Base-by-base conservation (phyloP, 768 basidiomycete species). In the Lentinula edodes region DNA sequence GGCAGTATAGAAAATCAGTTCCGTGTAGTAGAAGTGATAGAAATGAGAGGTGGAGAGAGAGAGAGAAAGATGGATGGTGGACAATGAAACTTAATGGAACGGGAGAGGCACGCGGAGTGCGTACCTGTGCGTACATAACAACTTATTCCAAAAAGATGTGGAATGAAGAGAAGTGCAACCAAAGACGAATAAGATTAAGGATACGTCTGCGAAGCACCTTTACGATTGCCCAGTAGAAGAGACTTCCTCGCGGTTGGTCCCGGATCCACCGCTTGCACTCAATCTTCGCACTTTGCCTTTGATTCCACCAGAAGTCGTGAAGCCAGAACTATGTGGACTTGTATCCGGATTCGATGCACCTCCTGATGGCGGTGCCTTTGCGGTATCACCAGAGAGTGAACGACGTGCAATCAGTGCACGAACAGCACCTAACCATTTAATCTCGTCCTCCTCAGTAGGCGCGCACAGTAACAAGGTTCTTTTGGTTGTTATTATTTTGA, bases 401-500 rank as follows among this genome's bases (percentile, higher is more conserved):
- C 92, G 78, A 58, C 91, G 80, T 18, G 90, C 89, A 64, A 98
- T 89, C 70, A 99, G 80, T 63, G 94, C 94, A 55, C 94, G 88
- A 42, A 98, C 85, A 9, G 96, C 94, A 55, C 95, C 94, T 52
- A 99, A 78, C 97, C 97, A 99, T 73, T 90, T 92, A 72, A 98
- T 95, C 76, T 98, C 97, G 67, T 98, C 96, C 67, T 98, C 97
- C 73, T 99, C 97, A 61, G 83, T 89, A 15, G 97, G 96, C 6
- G 97, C 97, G 68, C 95, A 97, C 28, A 98, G 78, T 58, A 96
- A 73, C 62, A 94, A 76, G 16, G 91, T 90, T 63, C 93, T 85
- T 73, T 96, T 95, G 58, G 96, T 95, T 41, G 95, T 97, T 66
- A 98, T 89, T 60, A 98, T 89, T 76, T 97, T 95, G 86, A 99